Base-by-base conservation (phyloP, 805 yeast species). In the Lipomyces japonicus region DNA sequence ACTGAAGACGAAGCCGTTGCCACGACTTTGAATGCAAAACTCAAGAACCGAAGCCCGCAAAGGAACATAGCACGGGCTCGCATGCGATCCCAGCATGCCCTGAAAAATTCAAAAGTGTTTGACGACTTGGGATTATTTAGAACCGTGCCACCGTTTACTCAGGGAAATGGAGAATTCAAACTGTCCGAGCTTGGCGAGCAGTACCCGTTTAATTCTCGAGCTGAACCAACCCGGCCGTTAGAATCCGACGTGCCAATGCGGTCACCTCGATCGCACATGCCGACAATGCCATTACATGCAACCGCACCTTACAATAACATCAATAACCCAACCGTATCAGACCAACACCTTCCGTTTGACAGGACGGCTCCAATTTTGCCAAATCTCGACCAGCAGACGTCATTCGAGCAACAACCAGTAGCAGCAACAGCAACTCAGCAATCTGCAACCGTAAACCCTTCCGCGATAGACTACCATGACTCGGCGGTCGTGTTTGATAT, bases 111-210 rank as follows among this genome's bases (percentile, higher is more conserved):
- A 4, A 36, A 44, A 19, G 22, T 37, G 16, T 40, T 34, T 4
- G 34, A 40, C 31, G 48, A 41, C 23, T 22, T 47, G 9, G 44
- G 45, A 2, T 21, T 24, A 18, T 35, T 50, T 35, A 35, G 42
- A 4, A 9, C 36, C 22, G 57, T 55, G 10, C 52, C 65, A 9
- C 67, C 67, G n/a, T 60, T 63, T 44, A 58, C 64, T 16, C 64
- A 63, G 38, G 60, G 64, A 2, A 25, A 37, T 24, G 66, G 67
- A 25, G 58, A 62, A 39, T 65, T 65, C 49, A 53, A 58, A 24
- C 53, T 65, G 65, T 60, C 57, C 14, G 61, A 49, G 16, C 34
- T 64, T 32, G 19, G 39, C 26, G 34, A 42, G 7, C 24, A 44
- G 12, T 42, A 34, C 18, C 55, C 51, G 9, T 21, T 39, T 7